Evolutionary conservation across 108 stramenopile species (phyloP).

Genomic region (Skeletonema marinoi): DNA sequence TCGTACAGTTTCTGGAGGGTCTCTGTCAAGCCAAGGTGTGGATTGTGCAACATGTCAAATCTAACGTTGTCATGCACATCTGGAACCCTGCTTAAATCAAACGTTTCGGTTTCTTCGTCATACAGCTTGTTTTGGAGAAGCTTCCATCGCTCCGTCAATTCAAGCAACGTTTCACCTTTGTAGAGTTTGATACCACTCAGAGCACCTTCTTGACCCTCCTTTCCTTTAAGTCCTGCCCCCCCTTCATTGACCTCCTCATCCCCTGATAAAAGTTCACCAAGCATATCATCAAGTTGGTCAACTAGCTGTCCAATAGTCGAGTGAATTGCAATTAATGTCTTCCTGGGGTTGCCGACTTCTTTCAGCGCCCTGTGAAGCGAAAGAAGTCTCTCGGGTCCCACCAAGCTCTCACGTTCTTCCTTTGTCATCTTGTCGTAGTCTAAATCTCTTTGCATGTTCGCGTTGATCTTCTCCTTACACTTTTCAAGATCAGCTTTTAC

Average conservation of each 20-base stretch:
- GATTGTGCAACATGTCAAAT: slow-evolving; percentile 91
- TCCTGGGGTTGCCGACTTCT: slow-evolving; percentile 88
- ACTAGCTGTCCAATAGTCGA: slow-evolving; percentile 83
- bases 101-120: slow-evolving; percentile 79
- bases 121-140: slow-evolving; percentile 88
- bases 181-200: slow-evolving; percentile 89
- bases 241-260: slow-evolving; percentile 82
- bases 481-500: slow-evolving; percentile 86
- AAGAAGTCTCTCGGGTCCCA: slow-evolving; percentile 77
- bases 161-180: slow-evolving; percentile 92
- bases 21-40: slow-evolving; percentile 77
- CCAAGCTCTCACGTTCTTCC: slow-evolving; percentile 65
- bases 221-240: slow-evolving; percentile 80
- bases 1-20: slow-evolving; percentile 88
- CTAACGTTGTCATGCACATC: slow-evolving; percentile 88
- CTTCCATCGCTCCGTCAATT: slow-evolving; percentile 95
- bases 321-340: slow-evolving; percentile 77
- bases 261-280: slow-evolving; percentile 65
- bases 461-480: slow-evolving; percentile 84
- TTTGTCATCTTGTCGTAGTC: slow-evolving; percentile 65
- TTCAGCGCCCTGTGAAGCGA: slow-evolving; percentile 83
- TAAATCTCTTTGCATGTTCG: slow-evolving; percentile 83
- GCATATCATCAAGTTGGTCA: slow-evolving; percentile 88
- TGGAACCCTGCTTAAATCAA: slow-evolving; percentile 93
- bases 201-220: slow-evolving; percentile 76